Conservation (phyloP, 176 grass and related monocot genomes). For the Olyra latifolia region DNA sequence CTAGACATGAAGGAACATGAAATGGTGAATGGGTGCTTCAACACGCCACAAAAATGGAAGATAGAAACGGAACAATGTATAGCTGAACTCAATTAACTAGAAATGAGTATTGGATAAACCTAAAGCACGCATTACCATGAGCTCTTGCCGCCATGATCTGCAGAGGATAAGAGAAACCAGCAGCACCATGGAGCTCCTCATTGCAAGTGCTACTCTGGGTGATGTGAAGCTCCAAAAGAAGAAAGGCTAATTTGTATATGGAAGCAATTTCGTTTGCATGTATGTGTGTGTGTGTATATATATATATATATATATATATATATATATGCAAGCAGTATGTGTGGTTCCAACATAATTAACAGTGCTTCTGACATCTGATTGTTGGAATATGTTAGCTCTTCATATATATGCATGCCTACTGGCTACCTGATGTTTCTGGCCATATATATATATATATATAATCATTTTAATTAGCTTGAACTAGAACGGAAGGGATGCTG, state of each 20-base stretch:
- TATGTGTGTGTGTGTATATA: too few relatives aligned
- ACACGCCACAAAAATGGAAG: too few relatives aligned
- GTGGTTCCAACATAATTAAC: not conserved
- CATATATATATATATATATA: not conserved
- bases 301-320: too few relatives aligned
- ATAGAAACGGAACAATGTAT: not conserved
- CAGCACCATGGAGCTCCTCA: not conserved
- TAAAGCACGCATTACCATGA: constrained; percentile 12
- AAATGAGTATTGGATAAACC: not conserved
- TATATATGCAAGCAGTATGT: not conserved
- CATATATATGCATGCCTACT: constrained; percentile 2
- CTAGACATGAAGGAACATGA: not conserved
- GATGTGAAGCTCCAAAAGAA: not conserved
- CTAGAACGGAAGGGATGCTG: not conserved
- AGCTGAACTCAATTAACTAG: not conserved
- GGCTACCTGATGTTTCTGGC: constrained; percentile 1
- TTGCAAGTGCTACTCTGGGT: not conserved
- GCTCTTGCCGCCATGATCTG: not conserved
- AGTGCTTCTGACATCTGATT: not conserved
- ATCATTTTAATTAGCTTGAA: not conserved
- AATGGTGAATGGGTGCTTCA: not conserved
- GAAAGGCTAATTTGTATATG: not conserved
- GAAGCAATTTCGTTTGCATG: not conserved
- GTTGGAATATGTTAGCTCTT: not conserved
- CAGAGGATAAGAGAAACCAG: constrained; percentile 1